phyloP scores from a whole-genome alignment of 768 basidiomycete species.

The Melanogaster broomeanus region DNA sequence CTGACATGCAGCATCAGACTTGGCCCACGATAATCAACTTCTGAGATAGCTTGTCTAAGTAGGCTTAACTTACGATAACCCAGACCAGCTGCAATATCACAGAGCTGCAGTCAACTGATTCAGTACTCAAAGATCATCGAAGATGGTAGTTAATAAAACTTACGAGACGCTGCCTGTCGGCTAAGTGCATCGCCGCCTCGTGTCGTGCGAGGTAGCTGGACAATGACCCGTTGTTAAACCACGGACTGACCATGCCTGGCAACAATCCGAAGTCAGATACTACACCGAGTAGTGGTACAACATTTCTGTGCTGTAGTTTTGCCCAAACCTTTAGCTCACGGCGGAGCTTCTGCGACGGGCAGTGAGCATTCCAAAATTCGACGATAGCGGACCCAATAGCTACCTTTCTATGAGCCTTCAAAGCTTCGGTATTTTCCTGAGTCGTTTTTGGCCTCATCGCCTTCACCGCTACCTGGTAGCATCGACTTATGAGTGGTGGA shows the following conservation, averaged over 20 bases:
- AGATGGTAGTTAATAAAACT: neutral
- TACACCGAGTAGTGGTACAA: too few species aligned
- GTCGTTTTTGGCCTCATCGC: neutral
- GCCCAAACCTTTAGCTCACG: too few species aligned
- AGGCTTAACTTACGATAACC: too few species aligned
- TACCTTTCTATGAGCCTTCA: neutral
- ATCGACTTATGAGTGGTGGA: neutral
- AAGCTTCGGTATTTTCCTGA: neutral
- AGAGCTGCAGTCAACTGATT: neutral
- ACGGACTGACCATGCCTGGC: too few species aligned
- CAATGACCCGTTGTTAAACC: too few species aligned
- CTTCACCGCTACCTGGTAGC: neutral
- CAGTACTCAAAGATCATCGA: neutral
- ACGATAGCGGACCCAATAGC: neutral
- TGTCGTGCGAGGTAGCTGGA: slow-evolving; percentile 7
- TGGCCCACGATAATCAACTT: too few species aligned
- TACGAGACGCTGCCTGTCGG: neutral
- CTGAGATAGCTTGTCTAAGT: too few species aligned
- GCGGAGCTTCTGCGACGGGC: slow-evolving; percentile 1
- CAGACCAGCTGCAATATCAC: too few species aligned
- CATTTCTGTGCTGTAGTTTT: too few species aligned
- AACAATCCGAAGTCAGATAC: too few species aligned
- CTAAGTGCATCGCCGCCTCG: neutral
- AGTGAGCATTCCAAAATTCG: neutral
- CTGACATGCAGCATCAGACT: too few species aligned